Base-by-base conservation (phyloP, 2,329 filamentous ascomycete species). In the Diaporthe amygdali region DNA sequence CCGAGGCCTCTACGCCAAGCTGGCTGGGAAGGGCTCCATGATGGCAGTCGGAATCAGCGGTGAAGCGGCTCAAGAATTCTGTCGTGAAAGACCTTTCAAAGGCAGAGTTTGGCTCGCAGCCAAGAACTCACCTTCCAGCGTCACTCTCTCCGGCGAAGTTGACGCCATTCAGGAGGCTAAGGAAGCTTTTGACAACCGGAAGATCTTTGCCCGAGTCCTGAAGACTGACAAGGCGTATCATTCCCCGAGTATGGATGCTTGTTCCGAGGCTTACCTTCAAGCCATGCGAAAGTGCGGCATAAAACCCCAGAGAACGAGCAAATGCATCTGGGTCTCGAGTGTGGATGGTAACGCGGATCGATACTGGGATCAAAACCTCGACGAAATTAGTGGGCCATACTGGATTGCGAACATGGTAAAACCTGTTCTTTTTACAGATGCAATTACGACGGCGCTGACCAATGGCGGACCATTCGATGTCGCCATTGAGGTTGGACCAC, bases 141-240 rank as follows among this genome's bases (percentile, higher is more conserved):
- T 77, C 3, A 79, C 78, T 1, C n/a, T 79, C 1, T 76, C 75
- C 32, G 78, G 78, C 9, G 74, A 78, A 7, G 12, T 41, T 41
- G 39, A 15, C 39, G n/a, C n/a, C n/a, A n/a, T n/a, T n/a, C n/a
- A n/a, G n/a, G n/a, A n/a, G n/a, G n/a, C n/a, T n/a, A n/a, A n/a
- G n/a, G n/a, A n/a, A n/a, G n/a, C n/a, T n/a, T n/a, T n/a, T n/a
- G n/a, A n/a, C n/a, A n/a, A n/a, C n/a, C n/a, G n/a, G n/a, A n/a
- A n/a, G n/a, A n/a, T n/a, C n/a, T n/a, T n/a, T n/a, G n/a, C n/a
- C n/a, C n/a, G n/a, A n/a, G n/a, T n/a, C n/a, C n/a, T n/a, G n/a
- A n/a, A n/a, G n/a, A n/a, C n/a, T n/a, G n/a, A n/a, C n/a, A n/a
- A n/a, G n/a, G n/a, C n/a, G n/a, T n/a, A n/a, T n/a, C n/a, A n/a